A percentile compares a stretch with the other conserved stretches of the same genome.
Conservation (phyloP, 768 basidiomycete genomes). For the Kondoa subrosea region DNA sequence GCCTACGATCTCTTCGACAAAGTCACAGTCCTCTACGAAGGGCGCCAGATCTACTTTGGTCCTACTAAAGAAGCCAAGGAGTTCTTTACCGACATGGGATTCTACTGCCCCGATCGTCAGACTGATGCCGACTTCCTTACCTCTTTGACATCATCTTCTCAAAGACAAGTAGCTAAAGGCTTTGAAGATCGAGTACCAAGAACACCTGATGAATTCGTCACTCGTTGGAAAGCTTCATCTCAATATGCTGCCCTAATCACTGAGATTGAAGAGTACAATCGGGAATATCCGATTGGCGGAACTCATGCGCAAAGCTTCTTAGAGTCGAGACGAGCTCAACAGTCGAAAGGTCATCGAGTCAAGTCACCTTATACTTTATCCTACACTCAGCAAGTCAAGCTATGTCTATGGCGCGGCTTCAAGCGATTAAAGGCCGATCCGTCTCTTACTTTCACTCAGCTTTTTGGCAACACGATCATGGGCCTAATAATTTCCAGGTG, state of each 20-base stretch:
- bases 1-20: constrained; percentile 36
- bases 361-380: constrained; percentile 39
- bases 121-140: constrained; percentile 40
- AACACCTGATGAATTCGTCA: constrained; percentile 38
- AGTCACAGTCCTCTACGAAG: constrained; percentile 39
- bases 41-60: constrained; percentile 41
- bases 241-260: constrained; percentile 28
- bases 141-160: constrained; percentile 50
- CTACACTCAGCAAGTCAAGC: constrained; percentile 37
- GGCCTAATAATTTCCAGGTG: constrained; percentile 44
- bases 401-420: constrained; percentile 39
- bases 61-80: constrained; percentile 33
- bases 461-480: constrained; percentile 31
- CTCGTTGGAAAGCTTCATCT: constrained; percentile 33
- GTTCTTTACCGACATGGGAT: constrained; percentile 40
- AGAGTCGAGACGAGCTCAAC: constrained; percentile 30
- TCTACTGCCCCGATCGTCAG: constrained; percentile 37
- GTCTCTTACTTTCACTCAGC: constrained; percentile 16
- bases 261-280: constrained; percentile 33
- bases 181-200: constrained; percentile 37
- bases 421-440: constrained; percentile 39
- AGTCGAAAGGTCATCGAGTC: constrained; percentile 35
- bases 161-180: constrained; percentile 31
- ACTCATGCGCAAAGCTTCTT: constrained; percentile 31
- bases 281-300: constrained; percentile 30